Percentiles rank a stretch among this genome's conserved stretches.
phyloP scores from a whole-genome alignment of 495 filamentous ascomycete genomes.

The Penicillium coffeae region DNA sequence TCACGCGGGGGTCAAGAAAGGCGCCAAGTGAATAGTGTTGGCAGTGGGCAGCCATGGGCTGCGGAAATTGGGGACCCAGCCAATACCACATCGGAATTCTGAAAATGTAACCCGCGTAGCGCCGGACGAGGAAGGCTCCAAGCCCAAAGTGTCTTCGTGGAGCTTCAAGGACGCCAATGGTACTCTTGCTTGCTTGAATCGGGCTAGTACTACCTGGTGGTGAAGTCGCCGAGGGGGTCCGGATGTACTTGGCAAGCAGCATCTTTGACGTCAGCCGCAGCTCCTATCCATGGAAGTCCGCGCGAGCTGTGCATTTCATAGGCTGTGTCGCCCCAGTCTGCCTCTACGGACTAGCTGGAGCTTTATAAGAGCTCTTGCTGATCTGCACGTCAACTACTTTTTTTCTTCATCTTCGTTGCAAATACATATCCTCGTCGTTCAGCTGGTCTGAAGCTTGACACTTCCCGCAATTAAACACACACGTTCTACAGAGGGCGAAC shows the following conservation, averaged over 20 bases:
- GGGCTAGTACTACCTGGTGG: not conserved
- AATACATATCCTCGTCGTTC: constrained; percentile 4
- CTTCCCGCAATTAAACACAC: too few species aligned
- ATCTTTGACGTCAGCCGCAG: constrained; percentile 26
- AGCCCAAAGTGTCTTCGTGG: not conserved
- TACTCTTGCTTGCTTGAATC: not conserved
- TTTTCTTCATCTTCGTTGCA: not conserved
- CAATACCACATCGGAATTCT: constrained; percentile 8
- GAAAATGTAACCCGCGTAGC: constrained; percentile 16
- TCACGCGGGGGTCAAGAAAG: not conserved
- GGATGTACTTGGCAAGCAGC: not conserved
- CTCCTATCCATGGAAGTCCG: constrained; percentile 1
- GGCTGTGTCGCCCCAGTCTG: constrained; percentile 1
- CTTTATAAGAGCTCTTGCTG: constrained; percentile 1
- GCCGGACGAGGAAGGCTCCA: constrained; percentile 12
- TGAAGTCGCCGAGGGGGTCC: not conserved
- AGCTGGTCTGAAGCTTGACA: constrained; percentile 14
- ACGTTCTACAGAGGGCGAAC: too few species aligned
- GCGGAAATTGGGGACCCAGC: not conserved
- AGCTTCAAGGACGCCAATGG: not conserved
- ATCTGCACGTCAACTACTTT: constrained; percentile 1
- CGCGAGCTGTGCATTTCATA: not conserved
- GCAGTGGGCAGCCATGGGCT: not conserved
- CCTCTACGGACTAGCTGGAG: not conserved
- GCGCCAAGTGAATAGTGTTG: not conserved